Conservation (phyloP, 1,284 basidiomycete species). For the Cystobasidium slooffiae region DNA sequence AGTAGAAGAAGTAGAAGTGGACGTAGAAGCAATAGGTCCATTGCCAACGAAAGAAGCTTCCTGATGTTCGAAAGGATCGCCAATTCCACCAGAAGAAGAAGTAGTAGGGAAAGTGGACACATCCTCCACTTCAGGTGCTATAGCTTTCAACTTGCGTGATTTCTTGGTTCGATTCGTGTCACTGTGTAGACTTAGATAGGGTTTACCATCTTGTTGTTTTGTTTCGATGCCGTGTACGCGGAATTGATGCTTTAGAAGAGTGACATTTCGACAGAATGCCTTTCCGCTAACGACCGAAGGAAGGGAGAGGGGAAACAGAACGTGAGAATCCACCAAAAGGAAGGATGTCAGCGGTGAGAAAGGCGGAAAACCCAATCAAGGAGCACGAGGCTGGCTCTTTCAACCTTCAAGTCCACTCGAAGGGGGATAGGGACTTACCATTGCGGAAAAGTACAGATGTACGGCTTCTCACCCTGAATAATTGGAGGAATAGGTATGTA, state of each 20-base stretch:
- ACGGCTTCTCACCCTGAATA: conserved; percentile 17
- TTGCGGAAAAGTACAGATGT: neutral
- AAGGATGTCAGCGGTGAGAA: too few relatives aligned
- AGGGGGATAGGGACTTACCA: too few relatives aligned
- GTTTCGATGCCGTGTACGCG: conserved; percentile 21
- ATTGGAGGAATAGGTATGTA: neutral
- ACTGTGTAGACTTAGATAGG: conserved; percentile 2
- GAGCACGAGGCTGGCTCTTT: too few relatives aligned
- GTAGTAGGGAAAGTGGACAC: neutral
- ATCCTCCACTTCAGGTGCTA: neutral
- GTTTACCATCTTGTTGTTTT: conserved; percentile 11
- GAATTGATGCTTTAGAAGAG: conserved; percentile 24
- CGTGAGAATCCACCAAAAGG: too few relatives aligned
- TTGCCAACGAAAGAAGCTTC: neutral
- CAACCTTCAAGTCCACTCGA: too few relatives aligned
- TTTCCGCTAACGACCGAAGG: too few relatives aligned
- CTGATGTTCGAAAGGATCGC: neutral
- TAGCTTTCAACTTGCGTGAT: neutral
- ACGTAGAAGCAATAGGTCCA: neutral
- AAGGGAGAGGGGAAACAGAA: too few relatives aligned
- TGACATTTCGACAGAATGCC: conserved; percentile 23
- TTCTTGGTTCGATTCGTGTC: neutral
- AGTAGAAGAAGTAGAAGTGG: neutral
- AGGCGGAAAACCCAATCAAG: too few relatives aligned
- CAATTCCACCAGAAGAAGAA: neutral